A percentile compares a stretch with the other conserved stretches of the same genome.
Evolutionary conservation across 306 rosid species (phyloP).

Genomic region (Fagus sylvatica): DNA sequence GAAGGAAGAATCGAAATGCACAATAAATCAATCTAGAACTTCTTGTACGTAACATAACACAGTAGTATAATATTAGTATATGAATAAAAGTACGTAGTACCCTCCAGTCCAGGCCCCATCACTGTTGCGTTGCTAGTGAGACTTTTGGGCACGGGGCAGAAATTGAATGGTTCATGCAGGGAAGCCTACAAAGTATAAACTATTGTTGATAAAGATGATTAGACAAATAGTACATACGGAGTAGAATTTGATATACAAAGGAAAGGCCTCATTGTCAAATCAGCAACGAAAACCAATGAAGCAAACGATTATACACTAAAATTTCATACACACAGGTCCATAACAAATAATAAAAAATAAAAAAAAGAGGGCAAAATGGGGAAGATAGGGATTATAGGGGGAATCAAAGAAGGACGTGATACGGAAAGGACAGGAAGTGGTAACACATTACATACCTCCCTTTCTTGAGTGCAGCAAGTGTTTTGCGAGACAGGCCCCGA

Average conservation of each 20-base stretch:
- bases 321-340: too few species aligned
- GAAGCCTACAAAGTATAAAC: not conserved
- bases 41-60: too few species aligned
- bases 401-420: not conserved
- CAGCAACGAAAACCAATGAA: not conserved
- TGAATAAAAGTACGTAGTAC: not conserved
- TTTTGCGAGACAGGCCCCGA: slow-evolving; percentile 14
- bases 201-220: not conserved
- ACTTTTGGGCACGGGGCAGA: not conserved
- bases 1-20: too few species aligned
- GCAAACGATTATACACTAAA: too few species aligned
- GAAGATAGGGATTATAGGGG: too few species aligned
- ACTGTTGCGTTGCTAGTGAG: not conserved
- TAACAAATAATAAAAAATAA: too few species aligned
- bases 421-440: slow-evolving; percentile 20
- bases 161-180: not conserved
- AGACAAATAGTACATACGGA: not conserved
- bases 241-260: not conserved
- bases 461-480: not conserved
- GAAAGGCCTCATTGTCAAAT: not conserved
- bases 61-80: too few species aligned
- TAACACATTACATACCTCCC: not conserved
- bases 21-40: too few species aligned
- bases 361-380: not conserved
- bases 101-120: not conserved